Evolutionary conservation across 257 asterid species (phyloP), one percentile per base, ranked within the genome.

Genomic region (Solanum medicagineum): DNA sequence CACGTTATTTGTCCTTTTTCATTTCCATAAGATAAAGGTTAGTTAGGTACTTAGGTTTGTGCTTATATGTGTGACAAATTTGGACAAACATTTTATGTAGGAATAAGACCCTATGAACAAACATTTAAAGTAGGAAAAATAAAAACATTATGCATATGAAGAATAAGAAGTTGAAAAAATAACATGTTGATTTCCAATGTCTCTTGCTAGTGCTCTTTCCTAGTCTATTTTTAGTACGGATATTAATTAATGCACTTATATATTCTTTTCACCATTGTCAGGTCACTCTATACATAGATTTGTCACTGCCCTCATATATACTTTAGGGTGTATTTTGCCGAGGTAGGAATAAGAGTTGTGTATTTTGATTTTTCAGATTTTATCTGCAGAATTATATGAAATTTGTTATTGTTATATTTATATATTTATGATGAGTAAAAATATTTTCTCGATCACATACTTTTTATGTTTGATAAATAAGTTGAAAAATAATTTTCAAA

Each of bases 281-380:
- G 81, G 88, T 87, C 90, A 87, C 90, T 83, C 80, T 54, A 75
- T 42, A 65, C 16, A 60, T 84, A 84, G 87, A 57, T 86, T 70
- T 44, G 77, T 81, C 84, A 81, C 62, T 36, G 69, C 49, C 59
- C 69, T 56, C 51, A 10, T 69, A 20, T 47, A 70, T 42, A 49
- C 86, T 81, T 84, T 83, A 44, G 49, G 24, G 10, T 32, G 11
- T 16, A 15, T 32, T 2, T 16, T 4, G 13, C 44, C 47, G 6
- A 29, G 9, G 1, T 12, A 62, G 10, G 4, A 24, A 62, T 62
- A 62, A 62, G 4, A 0, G 24, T 12, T 2, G 5, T 0, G 69
- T 62, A 11, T 2, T 62, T 8, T 62, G 32, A 0, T 8, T 12
- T 62, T 12, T 6, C 3, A 62, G 4, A 62, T 22, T 11, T 4